phyloP scores from a whole-genome alignment of 1,139 yeast genomes.

The Kluyveromyces sp. region DNA sequence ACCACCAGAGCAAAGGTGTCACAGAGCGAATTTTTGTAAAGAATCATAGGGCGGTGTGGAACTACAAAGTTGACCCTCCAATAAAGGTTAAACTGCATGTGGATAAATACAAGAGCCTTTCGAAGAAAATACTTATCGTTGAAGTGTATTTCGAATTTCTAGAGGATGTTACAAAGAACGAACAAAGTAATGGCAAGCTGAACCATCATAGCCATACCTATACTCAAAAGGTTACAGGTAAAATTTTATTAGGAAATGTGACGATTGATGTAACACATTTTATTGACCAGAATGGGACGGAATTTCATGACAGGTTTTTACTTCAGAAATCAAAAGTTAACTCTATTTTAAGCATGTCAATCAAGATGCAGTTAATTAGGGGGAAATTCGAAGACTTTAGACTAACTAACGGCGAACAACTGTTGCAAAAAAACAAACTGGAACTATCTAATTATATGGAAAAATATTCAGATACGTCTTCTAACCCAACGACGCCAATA shows the following conservation, averaged over 20 bases:
- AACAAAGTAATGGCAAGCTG: background rate
- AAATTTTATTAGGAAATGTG: slow-evolving; percentile 52
- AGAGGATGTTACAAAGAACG: slow-evolving; percentile 8
- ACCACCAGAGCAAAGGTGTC: slow-evolving; percentile 21
- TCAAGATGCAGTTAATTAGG: slow-evolving; percentile 38
- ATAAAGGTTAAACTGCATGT: slow-evolving; percentile 36
- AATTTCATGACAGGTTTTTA: slow-evolving; percentile 50
- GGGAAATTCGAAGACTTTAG: slow-evolving; percentile 34
- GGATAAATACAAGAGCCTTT: slow-evolving; percentile 31
- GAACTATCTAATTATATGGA: slow-evolving; percentile 13
- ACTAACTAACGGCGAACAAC: slow-evolving; percentile 5
- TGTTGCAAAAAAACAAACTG: slow-evolving; percentile 14
- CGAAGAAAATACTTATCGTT: slow-evolving; percentile 32
- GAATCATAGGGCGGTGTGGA: slow-evolving; percentile 46
- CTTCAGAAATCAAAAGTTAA: slow-evolving; percentile 75
- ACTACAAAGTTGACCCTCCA: slow-evolving; percentile 32
- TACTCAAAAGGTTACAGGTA: slow-evolving; percentile 27
- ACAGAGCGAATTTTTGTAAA: slow-evolving; percentile 34
- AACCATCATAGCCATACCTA: slow-evolving; percentile 8
- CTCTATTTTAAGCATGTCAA: slow-evolving; percentile 53
- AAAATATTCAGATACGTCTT: slow-evolving; percentile 5
- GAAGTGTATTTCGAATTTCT: slow-evolving; percentile 32
- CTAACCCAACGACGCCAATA: slow-evolving; percentile 1
- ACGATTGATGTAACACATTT: slow-evolving; percentile 69
- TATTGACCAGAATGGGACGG: slow-evolving; percentile 46